Evolutionary conservation across 2,329 filamentous ascomycete genomes (phyloP), one percentile per base, ranked within the genome.

Genomic region (Mollisiaceae sp.): DNA sequence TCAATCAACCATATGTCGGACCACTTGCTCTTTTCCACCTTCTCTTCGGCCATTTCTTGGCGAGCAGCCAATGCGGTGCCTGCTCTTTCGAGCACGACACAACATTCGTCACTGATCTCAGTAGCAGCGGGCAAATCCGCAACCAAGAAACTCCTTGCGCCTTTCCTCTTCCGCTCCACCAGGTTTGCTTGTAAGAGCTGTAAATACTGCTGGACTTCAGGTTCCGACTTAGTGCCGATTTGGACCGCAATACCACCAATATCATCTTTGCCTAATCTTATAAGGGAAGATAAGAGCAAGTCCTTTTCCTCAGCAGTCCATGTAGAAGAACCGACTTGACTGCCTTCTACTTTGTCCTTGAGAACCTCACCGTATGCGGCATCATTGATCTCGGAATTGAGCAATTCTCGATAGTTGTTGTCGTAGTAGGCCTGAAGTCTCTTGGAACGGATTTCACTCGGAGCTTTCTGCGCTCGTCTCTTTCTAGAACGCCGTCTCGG

Each of bases 221-320:
- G 75, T 69, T 87, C 84, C 65, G 87, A 89, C 78, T 98, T 98
- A 39, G 87, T 89, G 0, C 82, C 81, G 18, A 97, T 81, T 0
- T 84, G 82, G 9, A 78, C 72, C 1, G 91, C 83, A 63, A 97
- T 89, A 1, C 83, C 85, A 1, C 78, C 78, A 0, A 90, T 72
- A 67, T 93, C 81, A 70, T 87, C 84, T 60, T 80, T 84, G 0
- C 92, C 92, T 1, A 90, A 82, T 0, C 85, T 85, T 1, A 83
- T 81, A 2, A 96, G 76, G 0, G 86, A 84, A 15, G 85, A 80
- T 75, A 92, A 97, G 65, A 97, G 85, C 0, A 80, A 71, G 1
- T 84, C 80, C 75, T 97, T 97, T 74, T 97, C 94, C 0, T 79
- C 71, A 0, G 83, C 67, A 0, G 85, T 88, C 94, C 94, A 98